These are phyloP conservation scores for Amanita phalloides DNA, from an alignment of 768 basidiomycete species.

Conservation along the genomic window DNA sequence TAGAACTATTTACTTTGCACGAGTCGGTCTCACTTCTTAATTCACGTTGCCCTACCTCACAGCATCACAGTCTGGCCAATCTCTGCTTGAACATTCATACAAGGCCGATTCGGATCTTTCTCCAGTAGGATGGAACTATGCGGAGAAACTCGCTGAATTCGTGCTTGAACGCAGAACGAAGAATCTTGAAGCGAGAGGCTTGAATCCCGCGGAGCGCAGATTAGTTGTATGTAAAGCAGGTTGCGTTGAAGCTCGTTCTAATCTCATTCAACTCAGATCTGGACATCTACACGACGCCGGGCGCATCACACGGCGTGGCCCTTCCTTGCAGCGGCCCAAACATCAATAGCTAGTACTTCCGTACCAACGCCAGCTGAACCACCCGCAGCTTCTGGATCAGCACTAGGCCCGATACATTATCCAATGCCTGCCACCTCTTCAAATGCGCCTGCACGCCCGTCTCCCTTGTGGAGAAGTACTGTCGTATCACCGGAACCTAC, in stretches of 20 bases:
- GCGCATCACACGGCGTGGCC: conserved; percentile 97
- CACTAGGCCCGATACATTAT: background rate
- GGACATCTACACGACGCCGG: conserved; percentile 91
- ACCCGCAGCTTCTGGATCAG: background rate
- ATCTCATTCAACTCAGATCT: conserved; percentile 47
- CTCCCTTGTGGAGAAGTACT: background rate
- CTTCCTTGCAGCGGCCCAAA: conserved; percentile 42
- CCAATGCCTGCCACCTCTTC: background rate
- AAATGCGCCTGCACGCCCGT: background rate
- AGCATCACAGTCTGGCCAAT: conserved; percentile 85
- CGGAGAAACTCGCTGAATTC: conserved; percentile 81
- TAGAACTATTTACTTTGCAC: conserved; percentile 92
- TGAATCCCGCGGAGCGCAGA: conserved; percentile 46
- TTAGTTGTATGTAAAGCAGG: conserved; percentile 44
- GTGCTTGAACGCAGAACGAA: conserved; percentile 77
- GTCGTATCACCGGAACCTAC: background rate
- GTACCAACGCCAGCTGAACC: conserved; percentile 2
- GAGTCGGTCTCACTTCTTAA: conserved; percentile 40
- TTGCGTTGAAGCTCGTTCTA: background rate
- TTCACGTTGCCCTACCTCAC: background rate
- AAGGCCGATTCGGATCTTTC: conserved; percentile 97
- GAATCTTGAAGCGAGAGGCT: conserved; percentile 60
- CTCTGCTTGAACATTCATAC: conserved; percentile 96
- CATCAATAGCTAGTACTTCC: conserved; percentile 9
- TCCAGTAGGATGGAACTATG: conserved; percentile 92